Evolutionary conservation across 495 filamentous ascomycete species (phyloP), one percentile per base, ranked within the genome.

Genomic region (Tuber umbilicatum): DNA sequence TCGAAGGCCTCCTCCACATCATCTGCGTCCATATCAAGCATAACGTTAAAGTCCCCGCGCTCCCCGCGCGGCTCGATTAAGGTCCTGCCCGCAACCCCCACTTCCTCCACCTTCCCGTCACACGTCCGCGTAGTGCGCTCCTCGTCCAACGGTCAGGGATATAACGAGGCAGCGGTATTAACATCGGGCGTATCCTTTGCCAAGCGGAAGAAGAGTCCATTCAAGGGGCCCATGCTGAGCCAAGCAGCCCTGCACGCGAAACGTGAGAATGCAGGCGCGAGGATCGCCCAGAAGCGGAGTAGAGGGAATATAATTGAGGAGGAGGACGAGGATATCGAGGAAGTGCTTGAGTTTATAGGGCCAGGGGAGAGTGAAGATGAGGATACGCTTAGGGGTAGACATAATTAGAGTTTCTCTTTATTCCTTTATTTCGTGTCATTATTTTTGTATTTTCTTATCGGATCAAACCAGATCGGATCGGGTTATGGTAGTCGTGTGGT

Each of bases 1-100:
- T 97, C 93, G 16, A 97, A 97, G 82, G 94, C 95, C 5, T 95
- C 92, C 23, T 97, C 94, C 0, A 94, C 94, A 0, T 97, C 93
- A 16, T 97, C 94, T 35, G 89, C 86, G 5, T 89, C 89, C 27
- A 88, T 88, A 74, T 90, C 86, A 78, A 95, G 88, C 80, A 90
- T 87, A 64, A 89, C 88, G 55, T 83, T 87, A 60, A 88, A 87
- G 74, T 81, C 85, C 35, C 86, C 87, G 21, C 90, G 90, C 38
- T 93, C 91, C 38, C 95, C 95, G 5, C 93, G 97, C 83, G 87
- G 90, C 71, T 97, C 94, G 1, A 89, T 97, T 82, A 98, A 98
- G 85, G 92, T 98, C 23, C 88, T 98, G 5, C 95, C 95, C 3
- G 92, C 94, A 0, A 98, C 95, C 0, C 95, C 95, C 0, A 96